Percentiles rank a stretch among this genome's conserved stretches.
Evolutionary conservation across 2,329 filamentous ascomycete genomes (phyloP).

Genomic region (Aspergillus uvarum): DNA sequence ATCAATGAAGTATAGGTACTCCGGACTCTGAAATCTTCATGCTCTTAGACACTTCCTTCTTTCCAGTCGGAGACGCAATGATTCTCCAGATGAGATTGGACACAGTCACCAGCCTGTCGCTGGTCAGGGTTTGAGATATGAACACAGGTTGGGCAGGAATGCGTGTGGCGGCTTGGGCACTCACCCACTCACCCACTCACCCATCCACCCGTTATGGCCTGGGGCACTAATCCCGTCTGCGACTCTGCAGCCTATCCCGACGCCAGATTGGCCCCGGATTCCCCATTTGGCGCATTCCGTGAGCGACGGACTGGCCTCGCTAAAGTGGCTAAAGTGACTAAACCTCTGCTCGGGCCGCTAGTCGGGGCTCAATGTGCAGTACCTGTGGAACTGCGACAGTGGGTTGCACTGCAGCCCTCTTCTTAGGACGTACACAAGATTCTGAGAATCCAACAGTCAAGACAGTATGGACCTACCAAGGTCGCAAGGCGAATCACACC

Average conservation of each 20-base stretch:
- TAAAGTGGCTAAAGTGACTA: not conserved
- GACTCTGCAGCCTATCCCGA: not conserved
- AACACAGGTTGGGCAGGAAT: constrained; percentile 39
- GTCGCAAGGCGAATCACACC: not conserved
- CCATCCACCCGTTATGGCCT: not conserved
- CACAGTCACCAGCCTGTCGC: not conserved
- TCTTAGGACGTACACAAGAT: not conserved
- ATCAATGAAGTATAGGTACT: not conserved
- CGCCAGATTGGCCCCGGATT: not conserved
- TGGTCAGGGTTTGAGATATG: not conserved
- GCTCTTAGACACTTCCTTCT: not conserved
- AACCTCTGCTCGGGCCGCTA: constrained; percentile 10
- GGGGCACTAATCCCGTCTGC: not conserved
- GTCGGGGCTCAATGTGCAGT: not conserved
- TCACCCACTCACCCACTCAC: constrained; percentile 4
- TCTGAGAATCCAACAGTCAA: not conserved
- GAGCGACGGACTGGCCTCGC: not conserved
- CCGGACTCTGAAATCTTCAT: not conserved
- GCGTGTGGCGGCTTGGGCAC: constrained; percentile 37
- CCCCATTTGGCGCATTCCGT: not conserved
- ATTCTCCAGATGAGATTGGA: not conserved
- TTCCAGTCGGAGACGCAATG: not conserved
- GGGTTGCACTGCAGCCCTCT: not conserved
- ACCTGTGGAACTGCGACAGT: not conserved
- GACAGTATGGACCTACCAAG: not conserved